Conservation (phyloP, 116 monocot species). For the Papilionanthe hybrid region DNA sequence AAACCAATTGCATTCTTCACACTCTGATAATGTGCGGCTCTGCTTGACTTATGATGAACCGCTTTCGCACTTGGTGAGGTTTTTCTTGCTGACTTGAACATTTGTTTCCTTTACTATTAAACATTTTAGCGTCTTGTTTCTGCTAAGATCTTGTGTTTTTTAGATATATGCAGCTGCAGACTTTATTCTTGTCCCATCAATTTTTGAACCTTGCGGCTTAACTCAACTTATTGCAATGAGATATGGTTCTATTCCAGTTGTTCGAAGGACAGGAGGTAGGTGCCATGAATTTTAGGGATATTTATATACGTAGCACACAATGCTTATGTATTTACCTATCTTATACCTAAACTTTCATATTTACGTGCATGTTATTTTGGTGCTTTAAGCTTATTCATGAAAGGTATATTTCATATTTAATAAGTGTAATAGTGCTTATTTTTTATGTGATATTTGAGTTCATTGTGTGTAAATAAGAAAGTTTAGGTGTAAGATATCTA, state of each 20-base stretch:
- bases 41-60: slow-evolving; percentile 92
- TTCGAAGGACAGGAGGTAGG: slow-evolving; percentile 95
- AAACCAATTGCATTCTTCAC: slow-evolving; percentile 72
- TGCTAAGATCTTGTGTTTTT: slow-evolving; percentile 10
- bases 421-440: no score
- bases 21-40: slow-evolving; percentile 53
- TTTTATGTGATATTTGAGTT: no score
- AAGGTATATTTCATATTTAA: no score
- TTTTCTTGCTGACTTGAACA: background rate
- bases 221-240: slow-evolving; percentile 95
- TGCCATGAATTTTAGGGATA: background rate
- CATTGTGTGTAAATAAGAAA: no score
- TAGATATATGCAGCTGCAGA: slow-evolving; percentile 98
- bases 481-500: no score
- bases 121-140: background rate
- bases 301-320: no score
- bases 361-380: no score
- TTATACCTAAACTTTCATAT: no score
- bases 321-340: no score
- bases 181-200: slow-evolving; percentile 93
- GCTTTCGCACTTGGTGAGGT: slow-evolving; percentile 86
- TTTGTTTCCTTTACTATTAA: background rate
- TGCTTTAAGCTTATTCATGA: no score
- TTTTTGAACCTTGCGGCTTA: slow-evolving; percentile 96
- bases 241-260: slow-evolving; percentile 96